Evolutionary conservation across 1,139 yeast species (phyloP).

Genomic region (Chernovozyma aurita): DNA sequence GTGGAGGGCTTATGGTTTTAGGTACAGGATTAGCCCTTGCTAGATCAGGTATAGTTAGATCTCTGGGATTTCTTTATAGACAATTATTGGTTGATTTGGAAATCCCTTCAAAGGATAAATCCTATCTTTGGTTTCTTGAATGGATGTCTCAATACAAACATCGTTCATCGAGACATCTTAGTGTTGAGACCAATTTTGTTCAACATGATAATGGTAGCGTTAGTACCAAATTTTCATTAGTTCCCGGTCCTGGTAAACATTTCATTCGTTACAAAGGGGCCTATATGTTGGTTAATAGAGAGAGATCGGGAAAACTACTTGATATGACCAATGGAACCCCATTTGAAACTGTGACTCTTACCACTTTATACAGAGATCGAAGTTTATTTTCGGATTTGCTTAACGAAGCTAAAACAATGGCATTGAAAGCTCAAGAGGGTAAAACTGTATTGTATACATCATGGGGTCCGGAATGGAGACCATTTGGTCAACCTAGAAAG

Average conservation of each 20-base stretch:
- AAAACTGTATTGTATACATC: constrained; percentile 91
- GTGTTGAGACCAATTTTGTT: constrained; percentile 81
- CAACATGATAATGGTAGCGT: constrained; percentile 95
- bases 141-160: constrained; percentile 90
- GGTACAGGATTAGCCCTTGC: constrained; percentile 85
- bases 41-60: constrained; percentile 61
- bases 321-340: constrained; percentile 93
- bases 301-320: constrained; percentile 81
- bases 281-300: constrained; percentile 82
- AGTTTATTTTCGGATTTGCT: constrained; percentile 66
- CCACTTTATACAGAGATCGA: constrained; percentile 83
- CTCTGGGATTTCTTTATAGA: constrained; percentile 68
- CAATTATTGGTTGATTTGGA: constrained; percentile 89
- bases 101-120: constrained; percentile 89
- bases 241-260: constrained; percentile 98
- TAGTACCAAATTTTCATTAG: constrained; percentile 79
- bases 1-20: constrained; percentile 92
- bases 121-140: constrained; percentile 90
- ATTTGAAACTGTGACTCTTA: constrained; percentile 88
- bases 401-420: constrained; percentile 79
- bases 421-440: constrained; percentile 82
- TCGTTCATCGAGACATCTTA: constrained; percentile 74
- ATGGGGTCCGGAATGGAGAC: constrained; percentile 99
- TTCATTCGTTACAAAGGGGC: constrained; percentile 83
- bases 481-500: constrained; percentile 93